Conservation (phyloP, 1,284 basidiomycete genomes). For the Irpex sp. region DNA sequence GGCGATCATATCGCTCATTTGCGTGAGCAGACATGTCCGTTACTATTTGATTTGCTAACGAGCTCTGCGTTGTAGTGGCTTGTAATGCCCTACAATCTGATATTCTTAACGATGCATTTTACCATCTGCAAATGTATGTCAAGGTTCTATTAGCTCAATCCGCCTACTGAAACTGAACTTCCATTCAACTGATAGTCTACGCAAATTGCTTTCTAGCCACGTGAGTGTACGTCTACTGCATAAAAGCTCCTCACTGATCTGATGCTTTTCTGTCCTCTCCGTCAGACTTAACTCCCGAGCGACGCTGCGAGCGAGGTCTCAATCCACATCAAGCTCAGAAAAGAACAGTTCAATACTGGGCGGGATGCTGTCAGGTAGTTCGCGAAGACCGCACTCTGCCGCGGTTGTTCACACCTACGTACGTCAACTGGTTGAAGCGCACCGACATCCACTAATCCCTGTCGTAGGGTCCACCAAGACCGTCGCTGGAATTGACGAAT, state of each 20-base stretch:
- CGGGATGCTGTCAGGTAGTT: not conserved
- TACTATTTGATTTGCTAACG: not conserved
- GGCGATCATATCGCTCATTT: constrained; percentile 41
- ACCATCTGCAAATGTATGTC: constrained; percentile 41
- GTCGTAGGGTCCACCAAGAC: not conserved
- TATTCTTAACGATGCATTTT: constrained; percentile 47
- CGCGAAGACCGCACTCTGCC: not conserved
- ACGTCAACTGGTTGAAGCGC: not conserved
- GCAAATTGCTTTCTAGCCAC: constrained; percentile 36
- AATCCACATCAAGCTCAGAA: constrained; percentile 21
- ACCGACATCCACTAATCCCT: not conserved
- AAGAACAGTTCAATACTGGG: not conserved
- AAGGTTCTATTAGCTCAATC: not conserved
- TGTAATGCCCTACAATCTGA: constrained; percentile 40
- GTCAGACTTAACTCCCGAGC: constrained; percentile 21
- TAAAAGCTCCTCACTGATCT: not conserved
- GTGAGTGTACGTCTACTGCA: constrained; percentile 20
- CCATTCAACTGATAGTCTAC: constrained; percentile 25
- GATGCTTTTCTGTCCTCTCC: not conserved
- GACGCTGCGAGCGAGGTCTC: constrained; percentile 14
- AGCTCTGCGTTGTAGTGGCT: constrained; percentile 35
- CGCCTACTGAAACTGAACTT: not conserved
- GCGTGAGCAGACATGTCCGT: constrained; percentile 30
- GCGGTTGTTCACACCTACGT: constrained; percentile 4
- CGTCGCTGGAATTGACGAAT: not conserved